These are phyloP conservation scores for Lizonia empirigonia DNA, from an alignment of 2,329 filamentous ascomycete genomes.

Conservation along the genomic window DNA sequence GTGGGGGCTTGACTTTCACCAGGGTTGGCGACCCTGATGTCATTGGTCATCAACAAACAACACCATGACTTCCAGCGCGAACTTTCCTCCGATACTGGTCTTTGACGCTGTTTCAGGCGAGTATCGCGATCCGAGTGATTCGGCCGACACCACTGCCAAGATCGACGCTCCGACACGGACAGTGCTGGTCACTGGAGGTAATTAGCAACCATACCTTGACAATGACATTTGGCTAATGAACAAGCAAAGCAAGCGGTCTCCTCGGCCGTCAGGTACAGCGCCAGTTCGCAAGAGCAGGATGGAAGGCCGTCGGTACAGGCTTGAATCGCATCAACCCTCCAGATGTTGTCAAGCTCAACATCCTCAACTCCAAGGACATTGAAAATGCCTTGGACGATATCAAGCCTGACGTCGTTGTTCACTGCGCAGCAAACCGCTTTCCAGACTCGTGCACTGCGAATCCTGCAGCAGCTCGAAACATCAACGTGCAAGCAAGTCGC, in stretches of 20 bases:
- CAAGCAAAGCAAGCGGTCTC: slow-evolving; percentile 67
- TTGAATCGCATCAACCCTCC: slow-evolving; percentile 74
- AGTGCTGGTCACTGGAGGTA: slow-evolving; percentile 77
- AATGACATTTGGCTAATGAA: slow-evolving; percentile 19
- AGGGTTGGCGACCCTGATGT: slow-evolving; percentile 11
- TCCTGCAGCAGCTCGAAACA: slow-evolving; percentile 71
- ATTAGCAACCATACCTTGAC: not conserved
- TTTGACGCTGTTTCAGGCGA: slow-evolving; percentile 14
- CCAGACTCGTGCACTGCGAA: slow-evolving; percentile 85
- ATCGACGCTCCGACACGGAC: slow-evolving; percentile 51
- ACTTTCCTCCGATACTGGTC: slow-evolving; percentile 9
- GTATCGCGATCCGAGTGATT: slow-evolving; percentile 13
- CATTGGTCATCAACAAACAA: slow-evolving; percentile 6
- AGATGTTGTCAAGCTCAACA: slow-evolving; percentile 62
- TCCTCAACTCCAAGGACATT: slow-evolving; percentile 55
- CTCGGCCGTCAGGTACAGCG: slow-evolving; percentile 78
- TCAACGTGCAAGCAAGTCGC: slow-evolving; percentile 76
- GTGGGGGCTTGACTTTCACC: slow-evolving; percentile 6
- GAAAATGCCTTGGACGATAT: slow-evolving; percentile 56
- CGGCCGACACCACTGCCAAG: slow-evolving; percentile 6
- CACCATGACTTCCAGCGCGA: slow-evolving; percentile 6
- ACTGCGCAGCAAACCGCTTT: slow-evolving; percentile 89
- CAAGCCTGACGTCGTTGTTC: slow-evolving; percentile 76
- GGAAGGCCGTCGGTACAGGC: slow-evolving; percentile 56
- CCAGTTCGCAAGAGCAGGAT: slow-evolving; percentile 70